Evolutionary conservation across 768 basidiomycete species (phyloP).

Genomic region (Astraeus odoratus): DNA sequence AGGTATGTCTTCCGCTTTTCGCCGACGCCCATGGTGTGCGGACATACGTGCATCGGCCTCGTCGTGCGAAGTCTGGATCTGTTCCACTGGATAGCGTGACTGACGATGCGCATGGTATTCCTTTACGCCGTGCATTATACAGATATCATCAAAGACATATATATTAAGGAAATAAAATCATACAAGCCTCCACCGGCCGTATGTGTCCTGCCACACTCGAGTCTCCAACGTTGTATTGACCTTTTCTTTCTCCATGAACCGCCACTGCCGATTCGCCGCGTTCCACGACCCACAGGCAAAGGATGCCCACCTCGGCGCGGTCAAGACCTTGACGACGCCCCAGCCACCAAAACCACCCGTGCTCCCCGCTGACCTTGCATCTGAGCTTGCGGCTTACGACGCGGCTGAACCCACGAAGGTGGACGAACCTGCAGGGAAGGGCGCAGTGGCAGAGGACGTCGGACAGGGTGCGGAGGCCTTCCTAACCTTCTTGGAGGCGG

Average conservation of each 20-base stretch:
- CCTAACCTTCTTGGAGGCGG: conserved; percentile 76
- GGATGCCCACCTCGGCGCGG: conserved; percentile 83
- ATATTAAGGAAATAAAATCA: conserved; percentile 80
- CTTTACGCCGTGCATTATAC: too few species aligned
- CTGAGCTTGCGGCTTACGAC: conserved; percentile 84
- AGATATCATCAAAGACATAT: conserved; percentile 93
- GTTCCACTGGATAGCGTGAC: not conserved
- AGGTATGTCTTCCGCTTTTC: conserved; percentile 39
- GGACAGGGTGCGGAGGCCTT: conserved; percentile 61
- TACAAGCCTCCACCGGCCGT: conserved; percentile 79
- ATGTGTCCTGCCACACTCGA: conserved; percentile 27
- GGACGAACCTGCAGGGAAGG: conserved; percentile 33
- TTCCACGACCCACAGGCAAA: conserved; percentile 48
- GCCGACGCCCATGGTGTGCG: conserved; percentile 10
- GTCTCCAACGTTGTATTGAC: too few species aligned
- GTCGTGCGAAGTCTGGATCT: too few species aligned
- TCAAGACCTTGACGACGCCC: conserved; percentile 78
- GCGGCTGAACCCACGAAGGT: conserved; percentile 61
- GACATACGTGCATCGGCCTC: not conserved
- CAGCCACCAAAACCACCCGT: conserved; percentile 65
- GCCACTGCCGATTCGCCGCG: conserved; percentile 52
- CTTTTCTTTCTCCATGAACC: too few species aligned
- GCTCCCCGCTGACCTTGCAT: conserved; percentile 79
- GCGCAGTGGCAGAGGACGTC: conserved; percentile 13
- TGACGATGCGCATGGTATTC: conserved; percentile 5